A percentile compares a stretch with the other conserved stretches of the same genome.
Conservation (phyloP, 2,329 filamentous ascomycete genomes). For the Drechslera avenae region DNA sequence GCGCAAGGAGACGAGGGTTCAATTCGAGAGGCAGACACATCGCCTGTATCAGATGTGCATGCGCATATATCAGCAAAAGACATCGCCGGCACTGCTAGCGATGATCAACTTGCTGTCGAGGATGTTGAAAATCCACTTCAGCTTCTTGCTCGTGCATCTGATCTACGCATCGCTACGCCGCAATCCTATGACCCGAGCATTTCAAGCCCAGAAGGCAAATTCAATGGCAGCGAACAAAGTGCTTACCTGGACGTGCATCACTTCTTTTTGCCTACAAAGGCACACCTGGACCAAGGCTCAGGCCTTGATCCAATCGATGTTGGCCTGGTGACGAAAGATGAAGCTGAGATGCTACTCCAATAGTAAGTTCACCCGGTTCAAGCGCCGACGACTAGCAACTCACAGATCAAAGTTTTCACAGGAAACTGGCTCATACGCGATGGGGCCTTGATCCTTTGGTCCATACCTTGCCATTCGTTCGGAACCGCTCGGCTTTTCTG, state of each 20-base stretch:
- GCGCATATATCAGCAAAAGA: constrained; percentile 25
- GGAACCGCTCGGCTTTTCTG: constrained; percentile 70
- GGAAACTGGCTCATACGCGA: constrained; percentile 72
- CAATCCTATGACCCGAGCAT: constrained; percentile 28
- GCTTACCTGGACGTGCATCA: constrained; percentile 60
- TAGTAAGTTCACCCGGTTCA: constrained; percentile 58
- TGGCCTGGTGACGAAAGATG: constrained; percentile 68
- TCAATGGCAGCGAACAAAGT: constrained; percentile 41
- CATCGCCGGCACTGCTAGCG: constrained; percentile 37
- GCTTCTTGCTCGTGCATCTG: constrained; percentile 73
- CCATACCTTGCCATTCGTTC: constrained; percentile 69
- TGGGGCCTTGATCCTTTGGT: constrained; percentile 74
- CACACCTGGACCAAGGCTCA: constrained; percentile 65
- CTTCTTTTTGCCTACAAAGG: constrained; percentile 70
- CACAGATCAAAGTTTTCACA: constrained; percentile 62
- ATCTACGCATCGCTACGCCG: constrained; percentile 62
- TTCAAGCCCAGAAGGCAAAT: constrained; percentile 36
- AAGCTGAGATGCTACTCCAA: constrained; percentile 67
- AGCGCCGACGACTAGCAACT: background rate
- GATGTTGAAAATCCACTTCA: constrained; percentile 78
- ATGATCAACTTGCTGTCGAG: constrained; percentile 63
- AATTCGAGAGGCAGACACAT: constrained; percentile 2
- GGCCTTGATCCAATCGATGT: constrained; percentile 73
- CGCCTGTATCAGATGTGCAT: constrained; percentile 2
- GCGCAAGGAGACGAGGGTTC: constrained; percentile 46